Conservation (phyloP, 1,284 basidiomycete species). For the Pseudozyma thailandica region DNA sequence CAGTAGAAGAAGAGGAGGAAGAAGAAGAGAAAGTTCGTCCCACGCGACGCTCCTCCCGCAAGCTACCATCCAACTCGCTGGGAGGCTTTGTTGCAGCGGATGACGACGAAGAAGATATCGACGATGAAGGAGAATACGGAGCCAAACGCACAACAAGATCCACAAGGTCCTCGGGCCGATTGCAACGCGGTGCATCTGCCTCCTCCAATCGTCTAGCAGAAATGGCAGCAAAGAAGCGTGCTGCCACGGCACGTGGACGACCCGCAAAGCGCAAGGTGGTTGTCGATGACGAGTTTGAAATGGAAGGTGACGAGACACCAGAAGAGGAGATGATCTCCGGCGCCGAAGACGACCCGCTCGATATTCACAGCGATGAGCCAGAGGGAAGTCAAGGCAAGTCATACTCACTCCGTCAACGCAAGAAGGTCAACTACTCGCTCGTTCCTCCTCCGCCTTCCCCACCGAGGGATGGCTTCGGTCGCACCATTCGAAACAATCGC, state of each 20-base stretch:
- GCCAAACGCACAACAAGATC: conserved; percentile 28
- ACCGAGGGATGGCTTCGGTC: conserved; percentile 60
- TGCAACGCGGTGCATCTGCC: conserved; percentile 24
- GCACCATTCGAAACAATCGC: conserved; percentile 41
- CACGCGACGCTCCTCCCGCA: conserved; percentile 20
- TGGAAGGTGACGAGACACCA: conserved; percentile 40
- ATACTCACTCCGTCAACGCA: conserved; percentile 63
- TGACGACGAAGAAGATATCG: conserved; percentile 58
- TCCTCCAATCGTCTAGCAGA: conserved; percentile 32
- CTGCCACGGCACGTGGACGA: conserved; percentile 28
- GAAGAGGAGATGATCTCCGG: conserved; percentile 41
- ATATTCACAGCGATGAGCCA: conserved; percentile 54
- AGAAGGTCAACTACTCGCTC: conserved; percentile 65
- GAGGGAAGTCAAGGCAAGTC: conserved; percentile 51
- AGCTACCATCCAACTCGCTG: conserved; percentile 32
- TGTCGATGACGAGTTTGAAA: conserved; percentile 43
- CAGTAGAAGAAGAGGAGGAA: conserved; percentile 30
- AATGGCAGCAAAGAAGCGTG: conserved; percentile 46
- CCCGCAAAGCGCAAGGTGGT: conserved; percentile 13
- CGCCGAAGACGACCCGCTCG: conserved; percentile 48
- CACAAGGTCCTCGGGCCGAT: conserved; percentile 21
- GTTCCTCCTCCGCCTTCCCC: conserved; percentile 58
- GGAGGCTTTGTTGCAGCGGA: conserved; percentile 58
- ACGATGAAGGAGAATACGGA: conserved; percentile 53
- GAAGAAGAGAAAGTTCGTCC: conserved; percentile 29